Evolutionary conservation across 208 protist genomes (phyloP), one percentile per base, ranked within the genome.

Genomic region (Acanthamoeba culbertsoni): DNA sequence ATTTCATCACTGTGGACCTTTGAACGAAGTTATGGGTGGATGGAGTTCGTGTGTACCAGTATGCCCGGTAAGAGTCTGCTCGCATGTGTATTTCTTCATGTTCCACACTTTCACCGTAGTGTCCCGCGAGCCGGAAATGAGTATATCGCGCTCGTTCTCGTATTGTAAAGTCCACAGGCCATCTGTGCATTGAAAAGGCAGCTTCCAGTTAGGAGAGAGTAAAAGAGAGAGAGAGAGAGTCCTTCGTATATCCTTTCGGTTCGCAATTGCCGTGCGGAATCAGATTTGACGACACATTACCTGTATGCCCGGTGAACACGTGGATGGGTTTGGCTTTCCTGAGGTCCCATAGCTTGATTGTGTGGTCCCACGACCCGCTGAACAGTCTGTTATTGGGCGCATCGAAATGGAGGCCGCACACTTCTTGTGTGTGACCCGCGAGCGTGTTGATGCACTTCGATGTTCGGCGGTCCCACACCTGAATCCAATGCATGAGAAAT

Each of bases 41-140:
- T n/a, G 26, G 48, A 82, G 1, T 65, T 6, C 31, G 33, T 45
- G 33, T 14, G 55, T 26, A 89, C 79, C 51, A 2, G 79, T 89
- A 26, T 89, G 79, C 18, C 79, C 79, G 37, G 51, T 89, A n/a
- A 89, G 28, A 20, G 79, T 89, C 37, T 65, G 28, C 20, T 89
- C 46, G 55, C 79, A 89, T 7, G 46, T 89, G 31, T 31, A 68
- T 45, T 5, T 65, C 37, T 79, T 75, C 62, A 93, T 59, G 79
- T 93, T 86, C 91, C 91, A 93, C 91, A 93, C 68, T 42, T 79
- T 93, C 53, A 93, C 40, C 5, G 91, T 93, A 8, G 48, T 46
- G 62, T 93, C 91, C 1, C 62, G 68, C 10, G 65, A 86, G 1
- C 91, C 91, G 6, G 88, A 92, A 31, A 73, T 48, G 33, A 92